A percentile compares a stretch with the other conserved stretches of the same genome.
phyloP scores from a whole-genome alignment of 805 yeast species.

The Candida krabiensis region DNA sequence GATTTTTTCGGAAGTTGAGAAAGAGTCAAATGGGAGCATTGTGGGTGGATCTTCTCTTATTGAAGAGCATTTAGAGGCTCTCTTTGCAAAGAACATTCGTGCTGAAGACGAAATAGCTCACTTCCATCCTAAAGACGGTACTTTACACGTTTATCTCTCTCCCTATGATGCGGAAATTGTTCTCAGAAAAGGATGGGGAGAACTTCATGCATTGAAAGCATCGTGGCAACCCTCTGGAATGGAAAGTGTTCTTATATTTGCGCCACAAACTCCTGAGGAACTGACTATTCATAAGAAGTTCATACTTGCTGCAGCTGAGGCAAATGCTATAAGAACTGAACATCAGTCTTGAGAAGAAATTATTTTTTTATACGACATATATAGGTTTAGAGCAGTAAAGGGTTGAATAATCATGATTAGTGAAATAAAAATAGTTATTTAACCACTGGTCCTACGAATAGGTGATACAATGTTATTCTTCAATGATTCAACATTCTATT shows the following conservation, averaged over 20 bases:
- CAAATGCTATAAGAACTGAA: too few species aligned
- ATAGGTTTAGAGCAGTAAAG: too few species aligned
- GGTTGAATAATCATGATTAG: too few species aligned
- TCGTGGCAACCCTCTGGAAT: background rate
- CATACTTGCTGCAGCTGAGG: background rate
- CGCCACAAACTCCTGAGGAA: background rate
- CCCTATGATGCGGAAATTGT: conserved; percentile 1
- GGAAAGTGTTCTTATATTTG: conserved; percentile 1
- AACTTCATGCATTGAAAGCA: background rate
- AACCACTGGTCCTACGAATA: too few species aligned
- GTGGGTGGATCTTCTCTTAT: background rate
- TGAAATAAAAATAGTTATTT: too few species aligned
- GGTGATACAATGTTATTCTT: too few species aligned
- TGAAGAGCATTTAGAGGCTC: conserved; percentile 1
- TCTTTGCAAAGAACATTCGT: background rate
- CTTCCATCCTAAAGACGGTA: conserved; percentile 1
- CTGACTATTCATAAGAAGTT: background rate
- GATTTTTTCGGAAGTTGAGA: background rate
- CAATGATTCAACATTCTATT: too few species aligned
- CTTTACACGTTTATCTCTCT: conserved; percentile 1
- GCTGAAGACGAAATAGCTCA: background rate
- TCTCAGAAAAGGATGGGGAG: conserved; percentile 1
- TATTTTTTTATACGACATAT: too few species aligned
- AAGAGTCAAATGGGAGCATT: background rate
- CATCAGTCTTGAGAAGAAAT: too few species aligned